A percentile compares a stretch with the other conserved stretches of the same genome.
Evolutionary conservation across 305 asterid species (phyloP).

Genomic region (Fraxinus floribunda): DNA sequence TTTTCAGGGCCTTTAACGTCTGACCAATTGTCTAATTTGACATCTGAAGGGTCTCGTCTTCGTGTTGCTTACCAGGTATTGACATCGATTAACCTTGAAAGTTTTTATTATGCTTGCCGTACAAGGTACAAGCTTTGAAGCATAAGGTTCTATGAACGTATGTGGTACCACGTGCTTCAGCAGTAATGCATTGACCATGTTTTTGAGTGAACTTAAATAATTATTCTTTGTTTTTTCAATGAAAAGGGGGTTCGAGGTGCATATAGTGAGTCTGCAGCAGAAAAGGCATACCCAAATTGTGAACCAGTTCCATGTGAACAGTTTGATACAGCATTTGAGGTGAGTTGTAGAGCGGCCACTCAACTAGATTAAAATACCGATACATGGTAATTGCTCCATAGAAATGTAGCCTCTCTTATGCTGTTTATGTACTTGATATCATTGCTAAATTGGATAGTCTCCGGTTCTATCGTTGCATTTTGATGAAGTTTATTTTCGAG

Average conservation of each 20-base stretch:
- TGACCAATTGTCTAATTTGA: slow-evolving; percentile 61
- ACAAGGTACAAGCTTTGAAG: slow-evolving; percentile 15
- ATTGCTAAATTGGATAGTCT: neutral
- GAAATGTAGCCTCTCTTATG: neutral
- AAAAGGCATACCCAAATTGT: slow-evolving; percentile 94
- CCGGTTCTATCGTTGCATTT: neutral
- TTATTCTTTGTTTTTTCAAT: slow-evolving; percentile 8
- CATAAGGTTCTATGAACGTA: neutral
- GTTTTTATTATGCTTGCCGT: neutral
- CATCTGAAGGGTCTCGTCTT: slow-evolving; percentile 71
- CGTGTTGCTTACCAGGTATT: slow-evolving; percentile 98
- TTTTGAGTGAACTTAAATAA: neutral
- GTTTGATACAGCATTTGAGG: slow-evolving; percentile 91
- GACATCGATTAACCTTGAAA: neutral
- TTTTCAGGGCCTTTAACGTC: slow-evolving; percentile 83
- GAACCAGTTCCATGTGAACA: slow-evolving; percentile 98
- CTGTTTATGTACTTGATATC: slow-evolving; percentile 5
- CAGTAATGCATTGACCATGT: neutral
- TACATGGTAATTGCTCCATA: neutral
- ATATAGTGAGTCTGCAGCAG: slow-evolving; percentile 93
- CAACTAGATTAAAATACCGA: neutral
- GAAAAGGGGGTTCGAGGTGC: slow-evolving; percentile 89
- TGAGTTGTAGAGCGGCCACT: slow-evolving; percentile 27
- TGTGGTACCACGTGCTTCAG: slow-evolving; percentile 25
- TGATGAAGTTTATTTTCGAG: neutral